Conservation (phyloP, 345 rosid genomes). For the Diplotaxis tenuifolia region DNA sequence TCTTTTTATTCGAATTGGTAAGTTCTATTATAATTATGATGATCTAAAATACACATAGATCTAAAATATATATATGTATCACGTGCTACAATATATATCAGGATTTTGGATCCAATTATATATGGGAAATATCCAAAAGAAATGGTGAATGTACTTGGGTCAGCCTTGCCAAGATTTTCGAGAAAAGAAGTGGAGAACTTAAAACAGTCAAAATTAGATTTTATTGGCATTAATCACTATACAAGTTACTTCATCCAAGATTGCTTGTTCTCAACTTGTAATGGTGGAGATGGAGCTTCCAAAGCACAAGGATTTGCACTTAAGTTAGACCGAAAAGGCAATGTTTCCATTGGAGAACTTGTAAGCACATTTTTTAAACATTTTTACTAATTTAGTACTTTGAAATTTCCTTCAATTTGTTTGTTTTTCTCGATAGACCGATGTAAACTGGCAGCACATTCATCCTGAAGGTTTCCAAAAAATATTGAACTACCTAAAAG, state of each 20-base stretch:
- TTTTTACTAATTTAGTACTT: not conserved
- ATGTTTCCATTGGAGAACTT: slow-evolving; percentile 48
- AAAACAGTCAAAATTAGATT: slow-evolving; percentile 44
- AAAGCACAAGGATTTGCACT: slow-evolving; percentile 48
- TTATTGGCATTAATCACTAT: slow-evolving; percentile 68
- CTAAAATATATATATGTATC: not conserved
- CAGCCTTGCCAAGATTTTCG: slow-evolving; percentile 51
- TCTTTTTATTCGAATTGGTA: slow-evolving; percentile 64
- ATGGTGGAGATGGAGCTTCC: slow-evolving; percentile 48
- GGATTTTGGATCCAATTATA: slow-evolving; percentile 68
- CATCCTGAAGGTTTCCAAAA: slow-evolving; percentile 53
- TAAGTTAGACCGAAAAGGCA: slow-evolving; percentile 39
- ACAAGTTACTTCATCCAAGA: slow-evolving; percentile 55
- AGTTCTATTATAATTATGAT: slow-evolving; percentile 1
- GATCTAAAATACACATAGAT: not conserved
- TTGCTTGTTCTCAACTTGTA: slow-evolving; percentile 53
- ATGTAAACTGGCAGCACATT: slow-evolving; percentile 47
- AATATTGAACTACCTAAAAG: slow-evolving; percentile 46
- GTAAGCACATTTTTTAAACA: slow-evolving; percentile 37
- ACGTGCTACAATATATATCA: slow-evolving; percentile 5
- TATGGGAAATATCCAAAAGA: slow-evolving; percentile 53
- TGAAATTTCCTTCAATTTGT: not conserved
- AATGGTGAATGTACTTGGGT: slow-evolving; percentile 53
- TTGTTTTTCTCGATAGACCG: slow-evolving; percentile 43
- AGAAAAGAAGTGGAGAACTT: slow-evolving; percentile 39